phyloP scores from a whole-genome alignment of 257 asterid species.

The Dorcoceras hygrometricum region DNA sequence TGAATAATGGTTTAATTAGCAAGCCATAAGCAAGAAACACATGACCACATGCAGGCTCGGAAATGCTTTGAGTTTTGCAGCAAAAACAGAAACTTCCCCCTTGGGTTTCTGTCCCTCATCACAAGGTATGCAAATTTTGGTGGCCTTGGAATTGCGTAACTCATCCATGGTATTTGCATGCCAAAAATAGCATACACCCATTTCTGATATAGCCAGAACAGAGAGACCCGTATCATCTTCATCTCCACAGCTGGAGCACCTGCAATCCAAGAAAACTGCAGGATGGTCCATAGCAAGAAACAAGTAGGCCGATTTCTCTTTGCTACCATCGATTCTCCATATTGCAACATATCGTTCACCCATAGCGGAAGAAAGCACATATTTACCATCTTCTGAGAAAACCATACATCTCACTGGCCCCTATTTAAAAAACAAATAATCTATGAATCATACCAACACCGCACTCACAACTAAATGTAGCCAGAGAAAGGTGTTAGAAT shows the following conservation, averaged over 20 bases:
- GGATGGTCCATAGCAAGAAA: slow-evolving; percentile 89
- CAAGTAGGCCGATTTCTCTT: slow-evolving; percentile 59
- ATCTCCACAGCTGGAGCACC: slow-evolving; percentile 30
- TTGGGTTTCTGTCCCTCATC: slow-evolving; percentile 60
- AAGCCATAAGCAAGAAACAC: slow-evolving; percentile 77
- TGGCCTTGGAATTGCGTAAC: slow-evolving; percentile 56
- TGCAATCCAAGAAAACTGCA: slow-evolving; percentile 75
- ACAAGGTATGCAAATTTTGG: slow-evolving; percentile 51
- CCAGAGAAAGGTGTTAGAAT: slow-evolving; percentile 23
- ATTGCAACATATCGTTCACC: slow-evolving; percentile 78
- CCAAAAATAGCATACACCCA: slow-evolving; percentile 89
- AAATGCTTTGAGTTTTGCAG: slow-evolving; percentile 67
- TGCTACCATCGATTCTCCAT: slow-evolving; percentile 75
- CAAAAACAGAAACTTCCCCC: slow-evolving; percentile 56
- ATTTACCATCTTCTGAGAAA: slow-evolving; percentile 79
- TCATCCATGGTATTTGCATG: slow-evolving; percentile 63
- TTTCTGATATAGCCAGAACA: slow-evolving; percentile 82
- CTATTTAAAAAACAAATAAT: slow-evolving; percentile 35
- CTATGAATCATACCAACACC: slow-evolving; percentile 4
- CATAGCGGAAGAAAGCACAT: slow-evolving; percentile 70
- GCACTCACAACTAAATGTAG: slow-evolving; percentile 15
- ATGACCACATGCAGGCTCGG: slow-evolving; percentile 48
- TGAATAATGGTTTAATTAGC: slow-evolving; percentile 73
- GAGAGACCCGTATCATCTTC: slow-evolving; percentile 51
- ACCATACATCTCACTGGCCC: slow-evolving; percentile 75